Evolutionary conservation across 2,329 filamentous ascomycete species (phyloP).

Genomic region (Dactylella cylindrospora): DNA sequence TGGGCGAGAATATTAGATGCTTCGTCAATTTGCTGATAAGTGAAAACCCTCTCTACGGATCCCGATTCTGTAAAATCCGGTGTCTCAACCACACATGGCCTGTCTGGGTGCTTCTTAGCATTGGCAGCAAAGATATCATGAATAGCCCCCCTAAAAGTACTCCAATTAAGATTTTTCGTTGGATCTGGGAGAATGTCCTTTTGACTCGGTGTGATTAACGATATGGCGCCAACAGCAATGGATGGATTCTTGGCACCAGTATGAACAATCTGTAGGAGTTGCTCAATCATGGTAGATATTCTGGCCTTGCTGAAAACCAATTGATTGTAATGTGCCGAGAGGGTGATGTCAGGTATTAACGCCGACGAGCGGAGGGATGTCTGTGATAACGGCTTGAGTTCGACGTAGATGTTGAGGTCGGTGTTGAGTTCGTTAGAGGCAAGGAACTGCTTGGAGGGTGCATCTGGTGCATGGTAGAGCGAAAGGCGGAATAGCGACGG

Average conservation of each 20-base stretch:
- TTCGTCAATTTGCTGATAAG: constrained; percentile 83
- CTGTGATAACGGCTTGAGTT: constrained; percentile 43
- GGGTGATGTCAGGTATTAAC: constrained; percentile 53
- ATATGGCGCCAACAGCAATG: constrained; percentile 54
- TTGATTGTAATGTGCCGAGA: constrained; percentile 55
- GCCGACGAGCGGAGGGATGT: constrained; percentile 45
- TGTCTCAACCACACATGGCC: constrained; percentile 69
- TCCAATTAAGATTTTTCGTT: constrained; percentile 68
- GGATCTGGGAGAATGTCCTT: constrained; percentile 62
- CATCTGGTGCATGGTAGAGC: constrained; percentile 55
- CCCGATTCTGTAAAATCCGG: constrained; percentile 55
- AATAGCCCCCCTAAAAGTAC: constrained; percentile 66
- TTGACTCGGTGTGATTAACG: constrained; percentile 51
- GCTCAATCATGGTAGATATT: constrained; percentile 54
- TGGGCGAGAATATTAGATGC: constrained; percentile 78
- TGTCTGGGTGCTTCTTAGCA: constrained; percentile 68
- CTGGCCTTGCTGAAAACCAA: constrained; percentile 56
- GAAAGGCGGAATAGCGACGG: constrained; percentile 56
- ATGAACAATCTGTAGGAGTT: constrained; percentile 53
- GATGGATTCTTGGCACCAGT: constrained; percentile 53
- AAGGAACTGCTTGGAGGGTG: constrained; percentile 48
- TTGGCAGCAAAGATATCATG: constrained; percentile 69
- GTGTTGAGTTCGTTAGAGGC: constrained; percentile 47
- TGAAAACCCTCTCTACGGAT: constrained; percentile 66
- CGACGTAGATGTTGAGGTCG: constrained; percentile 48